Conservation (phyloP, 179 eudicot species). For the Amaranthus tricolor region DNA sequence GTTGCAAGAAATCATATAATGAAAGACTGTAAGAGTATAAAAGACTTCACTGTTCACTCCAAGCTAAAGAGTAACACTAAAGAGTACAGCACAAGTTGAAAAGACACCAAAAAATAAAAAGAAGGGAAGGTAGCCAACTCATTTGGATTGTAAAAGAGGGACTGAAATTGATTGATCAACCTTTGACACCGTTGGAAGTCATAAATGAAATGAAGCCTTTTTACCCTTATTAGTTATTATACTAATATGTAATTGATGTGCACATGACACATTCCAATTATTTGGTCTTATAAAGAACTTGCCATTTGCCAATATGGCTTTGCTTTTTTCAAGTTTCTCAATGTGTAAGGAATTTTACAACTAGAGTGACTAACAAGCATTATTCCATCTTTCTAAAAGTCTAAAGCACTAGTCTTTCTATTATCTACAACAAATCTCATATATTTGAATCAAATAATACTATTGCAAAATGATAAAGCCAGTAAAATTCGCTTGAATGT, state of each 20-base stretch:
- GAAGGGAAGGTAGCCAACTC: constrained; percentile 11
- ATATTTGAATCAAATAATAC: no score
- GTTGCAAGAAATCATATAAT: no score
- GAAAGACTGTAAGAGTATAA: not conserved
- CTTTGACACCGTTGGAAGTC: constrained; percentile 20
- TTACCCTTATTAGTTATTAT: not conserved
- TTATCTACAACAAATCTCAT: no score
- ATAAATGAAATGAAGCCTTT: constrained; percentile 3
- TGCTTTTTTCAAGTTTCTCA: not conserved
- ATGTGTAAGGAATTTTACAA: not conserved
- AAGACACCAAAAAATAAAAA: not conserved
- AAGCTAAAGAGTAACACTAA: not conserved
- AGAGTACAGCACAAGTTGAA: not conserved
- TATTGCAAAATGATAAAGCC: no score
- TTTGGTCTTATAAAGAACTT: constrained; percentile 6
- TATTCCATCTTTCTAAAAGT: not conserved
- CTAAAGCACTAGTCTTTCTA: no score
- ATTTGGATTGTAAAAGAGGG: constrained; percentile 12
- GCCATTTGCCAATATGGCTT: not conserved
- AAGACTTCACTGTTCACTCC: not conserved
- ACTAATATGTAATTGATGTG: not conserved
- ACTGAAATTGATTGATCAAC: constrained; percentile 15
- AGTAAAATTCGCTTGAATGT: no score
- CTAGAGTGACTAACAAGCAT: constrained; percentile 2
- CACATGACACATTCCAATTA: constrained; percentile 15